Evolutionary conservation across 768 basidiomycete species (phyloP).

Genomic region (Trichaptum fuscoviolaceum): DNA sequence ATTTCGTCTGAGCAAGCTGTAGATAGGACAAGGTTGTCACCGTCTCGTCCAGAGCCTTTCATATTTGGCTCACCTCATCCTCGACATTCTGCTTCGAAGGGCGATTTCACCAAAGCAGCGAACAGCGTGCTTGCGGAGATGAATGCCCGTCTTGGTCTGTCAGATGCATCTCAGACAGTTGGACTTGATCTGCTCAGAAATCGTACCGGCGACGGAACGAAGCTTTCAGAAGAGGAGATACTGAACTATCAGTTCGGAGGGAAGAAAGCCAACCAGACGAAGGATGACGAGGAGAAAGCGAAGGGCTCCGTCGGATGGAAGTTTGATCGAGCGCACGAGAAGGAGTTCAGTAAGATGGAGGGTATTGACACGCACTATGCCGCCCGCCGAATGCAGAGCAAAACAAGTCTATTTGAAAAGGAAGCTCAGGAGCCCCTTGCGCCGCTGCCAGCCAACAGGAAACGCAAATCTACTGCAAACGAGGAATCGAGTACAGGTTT

Average conservation of each 20-base stretch:
- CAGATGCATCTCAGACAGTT: constrained; percentile 45
- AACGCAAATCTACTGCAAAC: constrained; percentile 13
- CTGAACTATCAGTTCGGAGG: constrained; percentile 6
- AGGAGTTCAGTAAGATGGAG: constrained; percentile 72
- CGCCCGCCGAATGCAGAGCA: constrained; percentile 22
- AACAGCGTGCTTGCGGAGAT: constrained; percentile 77
- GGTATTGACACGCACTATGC: constrained; percentile 57
- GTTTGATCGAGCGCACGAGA: constrained; percentile 58
- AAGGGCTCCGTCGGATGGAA: constrained; percentile 18
- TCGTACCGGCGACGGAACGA: constrained; percentile 4
- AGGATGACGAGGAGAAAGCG: constrained; percentile 1
- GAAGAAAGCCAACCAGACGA: constrained; percentile 6
- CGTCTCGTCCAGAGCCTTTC: constrained; percentile 46
- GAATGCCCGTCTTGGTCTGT: constrained; percentile 62
- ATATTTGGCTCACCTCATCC: constrained; percentile 75
- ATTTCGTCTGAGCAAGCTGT: neutral
- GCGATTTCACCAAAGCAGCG: constrained; percentile 62
- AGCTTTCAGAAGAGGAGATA: constrained; percentile 4
- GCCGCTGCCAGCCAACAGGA: constrained; percentile 10
- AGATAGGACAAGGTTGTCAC: constrained; percentile 10
- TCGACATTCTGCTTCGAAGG: constrained; percentile 54
- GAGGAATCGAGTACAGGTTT: constrained; percentile 47
- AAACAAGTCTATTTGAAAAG: constrained; percentile 26
- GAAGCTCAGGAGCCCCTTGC: constrained; percentile 15
- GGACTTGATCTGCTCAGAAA: constrained; percentile 40